phyloP scores from a whole-genome alignment of 805 yeast species.

The Pichia nanzhaoensis region DNA sequence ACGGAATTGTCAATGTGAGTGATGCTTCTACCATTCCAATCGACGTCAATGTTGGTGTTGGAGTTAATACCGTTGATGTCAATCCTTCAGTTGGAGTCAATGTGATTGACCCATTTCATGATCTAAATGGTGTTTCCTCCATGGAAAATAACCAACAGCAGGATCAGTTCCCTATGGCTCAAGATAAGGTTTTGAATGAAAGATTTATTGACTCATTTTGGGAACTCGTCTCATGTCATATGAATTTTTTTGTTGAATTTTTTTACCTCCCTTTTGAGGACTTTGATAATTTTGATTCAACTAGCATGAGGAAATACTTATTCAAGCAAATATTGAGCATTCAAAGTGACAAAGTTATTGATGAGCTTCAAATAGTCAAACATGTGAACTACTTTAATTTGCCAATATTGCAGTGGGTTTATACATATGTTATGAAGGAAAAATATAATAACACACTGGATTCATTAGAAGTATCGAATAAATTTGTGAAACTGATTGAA shows the following conservation, averaged over 20 bases:
- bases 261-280: constrained; percentile 13
- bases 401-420: constrained; percentile 35
- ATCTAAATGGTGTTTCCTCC: constrained; percentile 18
- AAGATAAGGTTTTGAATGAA: constrained; percentile 8
- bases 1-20: not conserved
- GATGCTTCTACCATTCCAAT: not conserved
- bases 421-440: constrained; percentile 28
- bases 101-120: constrained; percentile 24
- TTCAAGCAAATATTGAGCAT: constrained; percentile 11
- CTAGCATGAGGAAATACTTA: constrained; percentile 1
- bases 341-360: constrained; percentile 1
- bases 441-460: constrained; percentile 7
- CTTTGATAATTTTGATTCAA: constrained; percentile 1
- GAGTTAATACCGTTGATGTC: constrained; percentile 12
- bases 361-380: constrained; percentile 15
- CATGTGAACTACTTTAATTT: constrained; percentile 35
- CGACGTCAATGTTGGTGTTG: constrained; percentile 10
- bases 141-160: not conserved
- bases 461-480: constrained; percentile 7
- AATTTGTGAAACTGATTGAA: constrained; percentile 5
- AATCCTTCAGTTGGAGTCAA: constrained; percentile 18
- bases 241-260: constrained; percentile 17
- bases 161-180: constrained; percentile 3
- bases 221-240: constrained; percentile 17
- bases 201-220: constrained; percentile 21